These are phyloP conservation scores for Kappamyces sp. DNA, from an alignment of 192 early-diverging fungal genomes.

Conservation along the genomic window DNA sequence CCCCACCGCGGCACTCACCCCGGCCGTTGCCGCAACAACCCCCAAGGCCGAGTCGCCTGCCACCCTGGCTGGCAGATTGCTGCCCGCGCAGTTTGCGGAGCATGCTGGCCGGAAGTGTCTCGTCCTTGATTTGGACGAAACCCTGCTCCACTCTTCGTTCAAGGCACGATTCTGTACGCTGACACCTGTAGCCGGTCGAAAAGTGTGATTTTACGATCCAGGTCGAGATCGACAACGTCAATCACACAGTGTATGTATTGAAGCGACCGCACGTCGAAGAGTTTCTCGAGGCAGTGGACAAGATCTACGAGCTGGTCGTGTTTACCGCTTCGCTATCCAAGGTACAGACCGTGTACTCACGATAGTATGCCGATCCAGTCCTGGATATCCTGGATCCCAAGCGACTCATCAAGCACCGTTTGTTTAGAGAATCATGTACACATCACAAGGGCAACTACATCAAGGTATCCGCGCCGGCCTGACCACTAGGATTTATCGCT, in stretches of 20 bases:
- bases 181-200: slow-evolving; percentile 43
- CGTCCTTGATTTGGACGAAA: slow-evolving; percentile 96
- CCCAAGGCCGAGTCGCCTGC: no score
- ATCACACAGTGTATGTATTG: slow-evolving; percentile 92
- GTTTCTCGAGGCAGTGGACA: slow-evolving; percentile 79
- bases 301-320: slow-evolving; percentile 88
- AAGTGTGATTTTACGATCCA: slow-evolving; percentile 89
- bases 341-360: slow-evolving; percentile 32
- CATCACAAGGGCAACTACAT: slow-evolving; percentile 96
- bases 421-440: slow-evolving; percentile 94
- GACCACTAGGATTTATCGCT: slow-evolving; percentile 68
- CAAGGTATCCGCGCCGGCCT: slow-evolving; percentile 48
- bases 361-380: slow-evolving; percentile 96
- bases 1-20: no score
- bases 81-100: slow-evolving; percentile 63
- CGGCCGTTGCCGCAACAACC: no score
- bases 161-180: slow-evolving; percentile 34
- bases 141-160: slow-evolving; percentile 94
- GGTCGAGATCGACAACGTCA: slow-evolving; percentile 83
- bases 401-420: slow-evolving; percentile 79
- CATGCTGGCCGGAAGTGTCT: slow-evolving; percentile 81
- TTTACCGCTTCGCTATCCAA: slow-evolving; percentile 93
- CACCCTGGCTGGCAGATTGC: slow-evolving; percentile 19
- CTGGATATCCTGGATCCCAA: slow-evolving; percentile 85
- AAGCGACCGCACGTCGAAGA: slow-evolving; percentile 94